Evolutionary conservation across 2,329 filamentous ascomycete species (phyloP).

Genomic region (Daldinia sp.): DNA sequence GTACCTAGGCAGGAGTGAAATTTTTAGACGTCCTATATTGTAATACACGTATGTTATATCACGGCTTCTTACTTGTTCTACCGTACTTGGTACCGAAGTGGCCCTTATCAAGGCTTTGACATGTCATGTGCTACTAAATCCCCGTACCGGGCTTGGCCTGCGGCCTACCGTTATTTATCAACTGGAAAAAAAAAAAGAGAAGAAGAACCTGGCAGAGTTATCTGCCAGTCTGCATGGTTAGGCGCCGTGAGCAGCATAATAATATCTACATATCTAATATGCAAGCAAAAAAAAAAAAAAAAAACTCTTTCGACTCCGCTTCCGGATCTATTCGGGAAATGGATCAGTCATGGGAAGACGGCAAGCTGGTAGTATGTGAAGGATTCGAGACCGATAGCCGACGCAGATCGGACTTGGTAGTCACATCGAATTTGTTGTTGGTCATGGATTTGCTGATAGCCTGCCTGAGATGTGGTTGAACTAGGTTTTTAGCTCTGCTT

Average conservation of each 20-base stretch:
- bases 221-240: constrained; percentile 26
- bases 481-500: constrained; percentile 3
- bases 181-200: background rate
- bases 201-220: constrained; percentile 4
- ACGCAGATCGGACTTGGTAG: constrained; percentile 28
- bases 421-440: constrained; percentile 23
- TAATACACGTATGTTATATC: constrained; percentile 32
- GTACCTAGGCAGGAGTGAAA: constrained; percentile 1
- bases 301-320: constrained; percentile 16
- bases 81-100: constrained; percentile 15
- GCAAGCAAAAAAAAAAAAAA: constrained; percentile 16
- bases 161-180: constrained; percentile 18
- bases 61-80: constrained; percentile 21
- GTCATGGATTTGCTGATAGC: constrained; percentile 9
- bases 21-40: constrained; percentile 23
- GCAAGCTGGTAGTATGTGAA: constrained; percentile 13
- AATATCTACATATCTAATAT: constrained; percentile 23
- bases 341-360: constrained; percentile 28
- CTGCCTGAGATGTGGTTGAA: constrained; percentile 8
- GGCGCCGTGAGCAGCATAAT: constrained; percentile 15
- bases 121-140: constrained; percentile 30
- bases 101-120: constrained; percentile 24
- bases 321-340: constrained; percentile 33
- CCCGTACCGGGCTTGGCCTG: constrained; percentile 20
- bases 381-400: constrained; percentile 34